These are phyloP conservation scores for Persicaria maculosa DNA, from an alignment of 148 eudicot species.

Conservation along the genomic window DNA sequence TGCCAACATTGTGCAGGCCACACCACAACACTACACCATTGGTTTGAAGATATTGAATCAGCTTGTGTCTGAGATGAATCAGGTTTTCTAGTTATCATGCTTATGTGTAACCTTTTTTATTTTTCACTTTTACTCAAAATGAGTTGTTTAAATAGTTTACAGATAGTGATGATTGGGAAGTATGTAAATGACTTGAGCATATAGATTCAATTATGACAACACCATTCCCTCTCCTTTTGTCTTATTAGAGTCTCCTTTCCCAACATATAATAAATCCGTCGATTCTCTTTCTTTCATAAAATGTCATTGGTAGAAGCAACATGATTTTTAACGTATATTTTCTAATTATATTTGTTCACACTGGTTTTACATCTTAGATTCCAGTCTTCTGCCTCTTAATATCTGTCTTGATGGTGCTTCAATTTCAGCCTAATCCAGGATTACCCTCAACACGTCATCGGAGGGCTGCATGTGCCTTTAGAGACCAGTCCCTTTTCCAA, in stretches of 20 bases:
- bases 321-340: background rate
- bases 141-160: background rate
- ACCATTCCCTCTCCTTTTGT: conserved; percentile 1
- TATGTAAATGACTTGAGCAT: background rate
- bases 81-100: conserved; percentile 31
- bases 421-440: conserved; percentile 60
- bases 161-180: background rate
- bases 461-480: conserved; percentile 56
- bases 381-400: background rate
- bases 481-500: conserved; percentile 65
- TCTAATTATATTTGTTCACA: background rate
- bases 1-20: conserved; percentile 10
- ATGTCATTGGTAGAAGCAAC: background rate
- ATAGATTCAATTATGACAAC: background rate
- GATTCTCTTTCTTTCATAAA: background rate
- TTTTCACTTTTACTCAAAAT: background rate
- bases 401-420: conserved; percentile 2
- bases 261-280: background rate
- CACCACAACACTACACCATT: conserved; percentile 12
- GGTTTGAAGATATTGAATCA: conserved; percentile 74
- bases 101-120: background rate
- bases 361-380: background rate
- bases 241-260: background rate
- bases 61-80: conserved; percentile 76
- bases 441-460: conserved; percentile 64